Conservation (phyloP, 179 eudicot species). For the Beta corolliflora region DNA sequence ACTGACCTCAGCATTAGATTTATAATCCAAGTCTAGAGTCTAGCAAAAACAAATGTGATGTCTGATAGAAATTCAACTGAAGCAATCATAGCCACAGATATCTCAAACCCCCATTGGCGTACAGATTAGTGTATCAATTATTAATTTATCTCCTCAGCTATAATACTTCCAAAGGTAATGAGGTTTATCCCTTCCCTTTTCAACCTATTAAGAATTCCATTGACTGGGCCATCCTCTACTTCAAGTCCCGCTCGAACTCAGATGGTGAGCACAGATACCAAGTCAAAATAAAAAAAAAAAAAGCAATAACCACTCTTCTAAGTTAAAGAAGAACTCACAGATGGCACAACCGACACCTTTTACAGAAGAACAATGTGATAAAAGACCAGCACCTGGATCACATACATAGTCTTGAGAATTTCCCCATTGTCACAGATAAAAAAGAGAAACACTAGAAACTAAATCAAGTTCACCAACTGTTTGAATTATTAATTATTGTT, state of each 20-base stretch:
- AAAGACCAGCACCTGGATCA: conserved; percentile 79
- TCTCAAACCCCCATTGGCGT: neutral
- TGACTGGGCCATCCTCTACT: conserved; percentile 19
- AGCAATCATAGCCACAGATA: conserved; percentile 10
- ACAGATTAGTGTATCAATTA: conserved; percentile 1
- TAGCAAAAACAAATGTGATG: neutral
- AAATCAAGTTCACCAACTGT: neutral
- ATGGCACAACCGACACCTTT: conserved; percentile 67
- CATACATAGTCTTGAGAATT: conserved; percentile 40
- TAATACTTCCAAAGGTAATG: neutral
- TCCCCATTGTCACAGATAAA: conserved; percentile 19
- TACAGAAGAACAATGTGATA: conserved; percentile 70
- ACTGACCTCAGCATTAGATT: conserved; percentile 4
- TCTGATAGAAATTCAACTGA: neutral
- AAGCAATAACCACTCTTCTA: conserved; percentile 48
- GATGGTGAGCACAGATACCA: conserved; percentile 20
- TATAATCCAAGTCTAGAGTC: neutral
- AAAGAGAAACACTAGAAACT: conserved; percentile 17
- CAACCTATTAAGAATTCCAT: conserved; percentile 17
- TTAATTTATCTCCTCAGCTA: neutral
- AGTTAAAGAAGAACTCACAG: conserved; percentile 82
- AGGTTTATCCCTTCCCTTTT: conserved; percentile 18
- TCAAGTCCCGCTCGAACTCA: conserved; percentile 25
- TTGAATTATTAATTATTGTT: neutral
- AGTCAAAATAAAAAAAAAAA: conserved; percentile 37